Conservation (phyloP, 176 grass and related monocot genomes). For the Bonia amplexicaulis region DNA sequence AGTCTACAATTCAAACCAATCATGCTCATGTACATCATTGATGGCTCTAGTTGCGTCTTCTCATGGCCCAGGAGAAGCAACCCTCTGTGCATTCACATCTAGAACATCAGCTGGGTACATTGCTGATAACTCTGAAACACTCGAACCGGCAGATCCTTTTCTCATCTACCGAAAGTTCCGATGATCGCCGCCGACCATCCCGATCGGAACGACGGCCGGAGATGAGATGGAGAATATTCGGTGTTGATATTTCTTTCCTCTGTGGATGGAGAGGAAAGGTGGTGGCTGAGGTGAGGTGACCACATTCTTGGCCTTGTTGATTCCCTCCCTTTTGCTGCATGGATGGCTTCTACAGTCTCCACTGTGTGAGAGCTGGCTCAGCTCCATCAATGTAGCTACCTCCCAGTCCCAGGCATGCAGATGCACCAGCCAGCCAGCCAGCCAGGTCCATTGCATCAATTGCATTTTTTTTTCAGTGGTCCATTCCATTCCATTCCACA, state of each 20-base stretch:
- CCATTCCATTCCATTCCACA: conserved; percentile 28
- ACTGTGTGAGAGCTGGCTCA: conserved; percentile 30
- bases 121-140: not conserved
- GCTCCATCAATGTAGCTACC: conserved; percentile 36
- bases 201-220: not conserved
- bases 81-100: not conserved
- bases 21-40: conserved; percentile 1
- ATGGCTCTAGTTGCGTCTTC: not conserved
- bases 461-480: conserved; percentile 27
- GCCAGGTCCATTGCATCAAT: conserved; percentile 34
- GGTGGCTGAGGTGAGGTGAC: conserved; percentile 26
- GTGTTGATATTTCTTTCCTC: not conserved
- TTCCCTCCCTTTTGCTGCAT: conserved; percentile 38
- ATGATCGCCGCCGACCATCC: not conserved
- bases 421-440: not conserved
- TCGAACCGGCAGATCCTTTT: not conserved
- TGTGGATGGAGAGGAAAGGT: conserved; percentile 25
- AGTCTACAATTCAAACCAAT: conserved; percentile 1
- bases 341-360: conserved; percentile 38
- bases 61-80: not conserved
- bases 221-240: conserved; percentile 34
- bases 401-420: not conserved
- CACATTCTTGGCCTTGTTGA: conserved; percentile 32
- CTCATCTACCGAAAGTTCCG: not conserved
- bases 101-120: not conserved